phyloP scores from a whole-genome alignment of 2,329 filamentous ascomycete genomes.

The Pseudogymnoascus sp. region DNA sequence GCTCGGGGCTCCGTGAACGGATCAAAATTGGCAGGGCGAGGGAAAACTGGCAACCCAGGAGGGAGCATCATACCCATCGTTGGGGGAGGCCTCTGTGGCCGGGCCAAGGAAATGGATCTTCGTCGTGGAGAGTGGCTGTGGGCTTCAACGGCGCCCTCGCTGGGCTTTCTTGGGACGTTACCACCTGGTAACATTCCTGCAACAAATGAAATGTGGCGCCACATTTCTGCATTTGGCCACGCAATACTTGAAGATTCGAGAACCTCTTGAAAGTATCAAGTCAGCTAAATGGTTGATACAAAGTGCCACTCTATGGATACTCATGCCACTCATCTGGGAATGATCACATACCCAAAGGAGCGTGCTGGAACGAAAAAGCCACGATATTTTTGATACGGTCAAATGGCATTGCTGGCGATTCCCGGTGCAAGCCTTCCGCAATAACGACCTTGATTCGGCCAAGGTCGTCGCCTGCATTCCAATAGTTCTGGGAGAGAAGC shows the following conservation, averaged over 20 bases:
- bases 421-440: conserved; percentile 62
- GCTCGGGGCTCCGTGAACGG: conserved; percentile 36
- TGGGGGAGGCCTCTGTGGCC: conserved; percentile 23
- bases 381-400: conserved; percentile 67
- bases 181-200: conserved; percentile 26
- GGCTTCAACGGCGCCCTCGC: conserved; percentile 45
- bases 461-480: conserved; percentile 64
- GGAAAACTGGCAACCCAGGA: conserved; percentile 21
- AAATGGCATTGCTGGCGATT: conserved; percentile 47
- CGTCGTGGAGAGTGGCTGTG: conserved; percentile 58
- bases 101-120: conserved; percentile 22
- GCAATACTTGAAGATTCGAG: conserved; percentile 69
- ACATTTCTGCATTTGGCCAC: conserved; percentile 72
- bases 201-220: conserved; percentile 45
- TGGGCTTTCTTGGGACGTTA: conserved; percentile 33
- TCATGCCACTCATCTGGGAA: neutral
- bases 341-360: conserved; percentile 58
- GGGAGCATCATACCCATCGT: conserved; percentile 27
- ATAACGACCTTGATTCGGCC: conserved; percentile 73
- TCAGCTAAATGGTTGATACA: neutral
- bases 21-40: conserved; percentile 32
- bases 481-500: conserved; percentile 61
- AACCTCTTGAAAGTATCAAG: conserved; percentile 48
- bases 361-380: conserved; percentile 79
- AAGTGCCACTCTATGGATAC: neutral